Base-by-base conservation (phyloP, 306 rosid species). In the Cucumis cinereus region DNA sequence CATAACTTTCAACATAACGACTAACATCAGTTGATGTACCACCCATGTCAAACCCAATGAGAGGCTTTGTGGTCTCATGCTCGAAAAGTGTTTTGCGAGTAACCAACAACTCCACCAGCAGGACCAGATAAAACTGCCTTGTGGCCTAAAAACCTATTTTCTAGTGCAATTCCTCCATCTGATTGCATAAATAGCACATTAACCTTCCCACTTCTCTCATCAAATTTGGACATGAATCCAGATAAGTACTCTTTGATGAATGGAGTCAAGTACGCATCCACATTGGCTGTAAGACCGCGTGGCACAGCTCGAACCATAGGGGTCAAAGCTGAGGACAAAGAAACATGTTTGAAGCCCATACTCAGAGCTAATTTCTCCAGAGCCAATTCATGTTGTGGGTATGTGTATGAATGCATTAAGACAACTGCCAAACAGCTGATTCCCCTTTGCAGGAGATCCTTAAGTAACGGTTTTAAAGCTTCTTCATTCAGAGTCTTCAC, bases 261-360 rank as follows among this genome's bases (percentile, higher is more conserved):
- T n/a, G 98, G 98, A 26, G 94, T 93, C 87, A 93, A 83, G 79
- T 91, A 93, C 40, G 98, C 98, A 87, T 93, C 98, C 43, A 93
- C 98, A 73, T 89, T 89, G 52, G 98, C 97, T 8, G 96, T 93
- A 74, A 93, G 84, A 79, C 98, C 98, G 19, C 98, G 96, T 70
- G 98, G 98, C 77, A 93, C 97, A 68, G 88, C 96, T 79, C 96
- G 93, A 58, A 91, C 92, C 98, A 93, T 93, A 79, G 97, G 98
- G 74, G 97, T 87, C 89, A 93, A 86, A 74, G 94, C 90, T 61
- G 97, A 93, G 56, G 98, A 93, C 67, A 90, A 80, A 60, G 98
- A 93, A 82, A 93, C 96, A 84, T 93, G 97, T 74, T 78, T 87
- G 63, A 93, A 93, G 50, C 98, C 98, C 87, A 93, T 64, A 83